These are phyloP conservation scores for Fraxinus albicans DNA, from an alignment of 305 asterid species.

Conservation along the genomic window DNA sequence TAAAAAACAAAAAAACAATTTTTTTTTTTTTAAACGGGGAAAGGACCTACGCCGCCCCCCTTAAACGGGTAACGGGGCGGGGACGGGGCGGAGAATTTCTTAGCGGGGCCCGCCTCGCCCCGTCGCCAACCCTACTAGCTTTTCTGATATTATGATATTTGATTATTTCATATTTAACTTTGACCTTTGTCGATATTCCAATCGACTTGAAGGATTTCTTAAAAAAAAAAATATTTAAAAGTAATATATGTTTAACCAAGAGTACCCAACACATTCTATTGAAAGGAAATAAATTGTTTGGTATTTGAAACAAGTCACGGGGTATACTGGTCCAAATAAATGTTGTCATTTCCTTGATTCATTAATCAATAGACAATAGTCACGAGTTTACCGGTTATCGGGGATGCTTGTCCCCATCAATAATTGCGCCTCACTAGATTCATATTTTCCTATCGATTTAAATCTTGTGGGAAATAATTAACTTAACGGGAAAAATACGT, in stretches of 20 bases:
- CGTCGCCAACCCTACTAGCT: too few relatives aligned
- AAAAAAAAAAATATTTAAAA: background rate
- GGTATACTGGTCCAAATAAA: background rate
- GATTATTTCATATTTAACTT: background rate
- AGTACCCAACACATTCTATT: background rate
- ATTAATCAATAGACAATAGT: background rate
- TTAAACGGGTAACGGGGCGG: too few relatives aligned
- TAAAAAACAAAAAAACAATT: too few relatives aligned
- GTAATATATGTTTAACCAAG: background rate
- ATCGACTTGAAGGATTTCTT: background rate
- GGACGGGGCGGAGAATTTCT: too few relatives aligned
- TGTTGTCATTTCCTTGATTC: background rate
- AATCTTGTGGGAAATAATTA: background rate
- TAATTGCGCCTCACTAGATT: background rate
- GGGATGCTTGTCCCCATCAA: background rate
- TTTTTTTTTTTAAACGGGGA: too few relatives aligned
- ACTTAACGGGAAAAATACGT: background rate
- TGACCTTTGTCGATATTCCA: background rate
- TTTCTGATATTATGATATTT: background rate
- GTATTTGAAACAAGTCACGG: background rate
- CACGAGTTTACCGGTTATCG: background rate
- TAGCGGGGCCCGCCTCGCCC: too few relatives aligned
- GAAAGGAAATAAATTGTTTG: background rate
- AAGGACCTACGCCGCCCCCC: too few relatives aligned
- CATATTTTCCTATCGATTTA: background rate